These are phyloP conservation scores for Naumovozyma baii DNA, from an alignment of 805 yeast genomes.

Conservation along the genomic window DNA sequence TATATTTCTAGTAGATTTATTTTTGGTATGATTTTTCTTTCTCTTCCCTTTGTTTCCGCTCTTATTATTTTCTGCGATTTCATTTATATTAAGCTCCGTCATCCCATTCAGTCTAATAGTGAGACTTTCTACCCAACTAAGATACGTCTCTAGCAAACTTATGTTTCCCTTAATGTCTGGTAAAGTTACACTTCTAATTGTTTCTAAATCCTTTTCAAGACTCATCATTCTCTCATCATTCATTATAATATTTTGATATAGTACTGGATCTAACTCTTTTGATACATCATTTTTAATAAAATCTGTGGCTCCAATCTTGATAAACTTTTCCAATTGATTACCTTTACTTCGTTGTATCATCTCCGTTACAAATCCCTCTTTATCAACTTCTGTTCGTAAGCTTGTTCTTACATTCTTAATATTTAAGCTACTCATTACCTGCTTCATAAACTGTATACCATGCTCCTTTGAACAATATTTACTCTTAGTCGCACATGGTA, in stretches of 20 bases:
- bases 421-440: constrained; percentile 3
- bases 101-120: constrained; percentile 11
- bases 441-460: constrained; percentile 35
- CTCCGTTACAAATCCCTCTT: constrained; percentile 7
- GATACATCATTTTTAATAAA: constrained; percentile 14
- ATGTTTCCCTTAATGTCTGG: constrained; percentile 9
- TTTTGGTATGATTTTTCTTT: constrained; percentile 9
- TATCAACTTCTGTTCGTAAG: constrained; percentile 1
- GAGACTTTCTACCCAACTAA: constrained; percentile 28
- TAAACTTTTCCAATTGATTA: constrained; percentile 9
- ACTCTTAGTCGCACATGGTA: constrained; percentile 31
- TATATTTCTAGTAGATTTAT: constrained; percentile 11
- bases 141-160: constrained; percentile 12
- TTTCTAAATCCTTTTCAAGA: constrained; percentile 8
- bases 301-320: constrained; percentile 13
- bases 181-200: constrained; percentile 9
- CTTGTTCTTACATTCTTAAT: not conserved
- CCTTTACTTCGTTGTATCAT: constrained; percentile 6
- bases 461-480: constrained; percentile 73
- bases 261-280: constrained; percentile 8
- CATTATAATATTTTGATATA: constrained; percentile 11
- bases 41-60: constrained; percentile 6
- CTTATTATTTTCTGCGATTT: constrained; percentile 1
- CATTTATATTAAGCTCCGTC: not conserved
- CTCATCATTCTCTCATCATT: constrained; percentile 13